phyloP scores from a whole-genome alignment of 352 stramenopile genomes.

The Phytophthora sansomeana region DNA sequence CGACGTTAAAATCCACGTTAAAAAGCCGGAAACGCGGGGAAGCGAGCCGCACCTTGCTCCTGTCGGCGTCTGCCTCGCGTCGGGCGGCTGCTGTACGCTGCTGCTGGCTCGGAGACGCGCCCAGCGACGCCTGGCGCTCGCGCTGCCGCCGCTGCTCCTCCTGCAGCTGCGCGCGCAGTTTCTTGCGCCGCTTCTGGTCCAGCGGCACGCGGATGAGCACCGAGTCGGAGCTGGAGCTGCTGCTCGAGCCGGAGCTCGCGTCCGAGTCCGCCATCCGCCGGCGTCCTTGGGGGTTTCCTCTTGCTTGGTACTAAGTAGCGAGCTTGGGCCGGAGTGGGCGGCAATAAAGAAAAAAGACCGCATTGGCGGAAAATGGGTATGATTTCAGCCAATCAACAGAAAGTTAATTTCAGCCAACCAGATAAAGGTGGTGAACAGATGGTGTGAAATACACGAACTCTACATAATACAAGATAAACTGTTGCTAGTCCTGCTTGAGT shows the following conservation, averaged over 20 bases:
- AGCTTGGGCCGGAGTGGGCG: background rate
- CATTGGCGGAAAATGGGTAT: background rate
- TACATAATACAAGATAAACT: too few relatives aligned
- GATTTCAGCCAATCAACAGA: too few relatives aligned
- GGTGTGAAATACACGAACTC: too few relatives aligned
- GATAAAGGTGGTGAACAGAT: too few relatives aligned
- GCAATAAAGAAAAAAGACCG: background rate
- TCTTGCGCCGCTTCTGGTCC: conserved; percentile 66
- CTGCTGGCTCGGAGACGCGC: conserved; percentile 1
- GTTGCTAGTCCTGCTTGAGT: conserved; percentile 43
- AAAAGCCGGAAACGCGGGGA: background rate
- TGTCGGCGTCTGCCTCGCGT: conserved; percentile 23
- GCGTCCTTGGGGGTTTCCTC: conserved; percentile 7
- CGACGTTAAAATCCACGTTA: conserved; percentile 10
- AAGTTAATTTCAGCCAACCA: background rate
- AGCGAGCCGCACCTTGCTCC: conserved; percentile 22
- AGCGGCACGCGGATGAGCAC: conserved; percentile 80
- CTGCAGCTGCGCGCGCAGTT: conserved; percentile 63
- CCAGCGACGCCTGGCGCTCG: conserved; percentile 16
- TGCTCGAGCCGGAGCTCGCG: conserved; percentile 62
- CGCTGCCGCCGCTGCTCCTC: conserved; percentile 41
- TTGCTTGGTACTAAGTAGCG: background rate
- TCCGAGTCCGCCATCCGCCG: conserved; percentile 39
- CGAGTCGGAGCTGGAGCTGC: conserved; percentile 74
- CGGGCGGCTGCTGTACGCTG: background rate